Conservation (phyloP, 805 yeast species). For the Saccharomycopsis synnaedendra region DNA sequence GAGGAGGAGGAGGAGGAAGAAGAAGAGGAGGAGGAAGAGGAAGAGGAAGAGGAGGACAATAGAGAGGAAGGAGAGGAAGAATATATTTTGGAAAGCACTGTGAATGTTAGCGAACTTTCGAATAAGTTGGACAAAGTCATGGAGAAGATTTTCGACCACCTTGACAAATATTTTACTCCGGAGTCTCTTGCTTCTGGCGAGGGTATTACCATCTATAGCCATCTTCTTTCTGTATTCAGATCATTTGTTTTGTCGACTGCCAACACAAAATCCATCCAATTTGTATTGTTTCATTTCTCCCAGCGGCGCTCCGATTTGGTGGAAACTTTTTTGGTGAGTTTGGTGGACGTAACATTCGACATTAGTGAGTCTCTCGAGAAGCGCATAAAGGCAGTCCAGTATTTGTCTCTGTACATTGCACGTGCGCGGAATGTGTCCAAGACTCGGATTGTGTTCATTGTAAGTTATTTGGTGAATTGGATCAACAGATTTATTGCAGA, state of each 20-base stretch:
- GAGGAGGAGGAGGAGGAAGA: slow-evolving; percentile 24
- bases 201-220: slow-evolving; percentile 59
- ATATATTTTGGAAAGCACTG: slow-evolving; percentile 35
- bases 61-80: slow-evolving; percentile 29
- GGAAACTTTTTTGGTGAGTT: slow-evolving; percentile 71
- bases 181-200: slow-evolving; percentile 46
- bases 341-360: slow-evolving; percentile 76
- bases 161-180: slow-evolving; percentile 37
- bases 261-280: slow-evolving; percentile 81
- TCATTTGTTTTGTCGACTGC: slow-evolving; percentile 85
- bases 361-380: slow-evolving; percentile 58
- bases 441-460: slow-evolving; percentile 68
- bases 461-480: slow-evolving; percentile 80
- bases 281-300: slow-evolving; percentile 66
- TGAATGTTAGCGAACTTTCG: slow-evolving; percentile 41
- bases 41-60: slow-evolving; percentile 21
- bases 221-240: slow-evolving; percentile 65
- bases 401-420: slow-evolving; percentile 81
- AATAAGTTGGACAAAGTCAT: slow-evolving; percentile 65
- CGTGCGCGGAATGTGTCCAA: slow-evolving; percentile 66
- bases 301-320: slow-evolving; percentile 75
- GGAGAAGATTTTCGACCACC: slow-evolving; percentile 39
- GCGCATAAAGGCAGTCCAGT: slow-evolving; percentile 84
- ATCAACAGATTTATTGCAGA: slow-evolving; percentile 68
- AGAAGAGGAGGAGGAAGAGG: slow-evolving; percentile 22